Evolutionary conservation across 345 rosid genomes (phyloP), one percentile per base, ranked within the genome.

Genomic region (Excoecaria agallocha): DNA sequence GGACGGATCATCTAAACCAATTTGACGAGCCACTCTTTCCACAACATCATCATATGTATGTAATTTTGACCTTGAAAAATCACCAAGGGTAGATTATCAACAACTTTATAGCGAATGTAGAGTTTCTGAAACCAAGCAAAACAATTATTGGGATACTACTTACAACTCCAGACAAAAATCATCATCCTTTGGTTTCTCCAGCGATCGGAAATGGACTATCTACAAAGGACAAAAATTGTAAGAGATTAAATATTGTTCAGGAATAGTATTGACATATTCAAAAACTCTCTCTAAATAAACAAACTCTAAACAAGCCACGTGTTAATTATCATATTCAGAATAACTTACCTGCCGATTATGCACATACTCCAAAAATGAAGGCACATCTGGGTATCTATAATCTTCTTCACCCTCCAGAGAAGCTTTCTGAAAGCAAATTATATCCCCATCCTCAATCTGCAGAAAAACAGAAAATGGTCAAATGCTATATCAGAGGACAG

Each of bases 381-480:
- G 94, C 67, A 95, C 91, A 65, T 91, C 86, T 25, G 94, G 96
- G 83, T 90, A 91, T 38, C 75, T 83, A 68, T 72, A 85, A 66
- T 84, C 89, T 76, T 77, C 89, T 77, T 85, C 92, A 76, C 79
- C 76, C 78, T 85, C 86, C 68, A 76, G 82, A 64, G 86, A 43
- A 66, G 84, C 70, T 82, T 91, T 95, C 86, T 95, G 99, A 85
- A 86, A 95, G 87, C 98, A 95, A 66, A 95, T 89, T 70, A 95
- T 90, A 75, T 95, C 99, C 66, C 99, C 98, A 84, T 95, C 99
- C 88, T 93, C 98, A 78, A 93, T 83, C 96, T 90, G 87, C 74
- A 82, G 52, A 8, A 58, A 79, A 66, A 24, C 10, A 63, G 60
- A 22, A 19, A 71, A 20, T 52, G 25, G 38, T 48, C 30, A 60